Conservation (phyloP, 306 rosid species). For the Cyamopsis tetragonoloba region DNA sequence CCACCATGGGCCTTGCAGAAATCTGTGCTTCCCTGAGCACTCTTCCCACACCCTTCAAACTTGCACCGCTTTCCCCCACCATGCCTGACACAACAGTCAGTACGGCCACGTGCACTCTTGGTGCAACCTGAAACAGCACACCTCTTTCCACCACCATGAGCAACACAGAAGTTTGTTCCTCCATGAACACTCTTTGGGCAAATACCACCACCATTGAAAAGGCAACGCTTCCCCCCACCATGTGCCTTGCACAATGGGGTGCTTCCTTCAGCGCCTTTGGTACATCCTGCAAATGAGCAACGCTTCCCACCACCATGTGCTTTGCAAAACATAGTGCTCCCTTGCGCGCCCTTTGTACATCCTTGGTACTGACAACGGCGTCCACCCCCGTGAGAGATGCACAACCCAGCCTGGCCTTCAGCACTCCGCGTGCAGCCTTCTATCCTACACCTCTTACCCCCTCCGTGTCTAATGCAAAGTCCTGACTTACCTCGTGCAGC, state of each 20-base stretch:
- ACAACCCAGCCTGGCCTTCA: constrained; percentile 94
- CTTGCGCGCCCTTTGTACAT: constrained; percentile 92
- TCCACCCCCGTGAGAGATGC: constrained; percentile 98
- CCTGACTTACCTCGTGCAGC: constrained; percentile 98
- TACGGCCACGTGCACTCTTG: constrained; percentile 96
- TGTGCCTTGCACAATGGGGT: constrained; percentile 98
- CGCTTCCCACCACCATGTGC: constrained; percentile 99
- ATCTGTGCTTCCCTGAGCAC: constrained; percentile 99
- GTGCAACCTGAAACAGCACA: constrained; percentile 87
- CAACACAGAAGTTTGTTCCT: constrained; percentile 93
- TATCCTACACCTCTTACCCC: constrained; percentile 85
- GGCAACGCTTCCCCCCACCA: constrained; percentile 98
- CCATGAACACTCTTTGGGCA: constrained; percentile 99
- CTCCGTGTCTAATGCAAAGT: constrained; percentile 97
- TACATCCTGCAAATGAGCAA: constrained; percentile 81
- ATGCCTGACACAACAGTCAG: constrained; percentile 92
- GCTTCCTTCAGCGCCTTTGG: constrained; percentile 99
- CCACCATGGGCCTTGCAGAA: constrained; percentile 99
- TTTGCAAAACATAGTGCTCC: constrained; percentile 93
- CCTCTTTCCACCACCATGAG: constrained; percentile 99
- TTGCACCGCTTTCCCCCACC: constrained; percentile 97
- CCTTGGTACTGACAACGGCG: constrained; percentile 73
- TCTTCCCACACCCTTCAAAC: constrained; percentile 73
- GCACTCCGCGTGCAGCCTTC: constrained; percentile 91
- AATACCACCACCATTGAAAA: constrained; percentile 88